phyloP scores from a whole-genome alignment of 176 grass and related monocot genomes.

The Raddia distichophylla region DNA sequence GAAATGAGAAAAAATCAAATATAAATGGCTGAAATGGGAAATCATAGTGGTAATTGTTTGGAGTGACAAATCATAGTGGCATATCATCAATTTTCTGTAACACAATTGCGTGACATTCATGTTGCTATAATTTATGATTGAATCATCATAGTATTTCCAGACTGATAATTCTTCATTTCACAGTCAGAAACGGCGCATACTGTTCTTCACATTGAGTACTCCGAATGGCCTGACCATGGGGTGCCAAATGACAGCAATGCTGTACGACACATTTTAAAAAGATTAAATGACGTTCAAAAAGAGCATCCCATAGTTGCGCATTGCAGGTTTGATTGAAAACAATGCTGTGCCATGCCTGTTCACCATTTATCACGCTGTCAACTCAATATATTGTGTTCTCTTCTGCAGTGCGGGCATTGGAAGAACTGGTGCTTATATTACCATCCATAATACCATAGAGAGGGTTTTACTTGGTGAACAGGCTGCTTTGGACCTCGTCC shows the following conservation, averaged over 20 bases:
- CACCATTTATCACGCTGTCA: not conserved
- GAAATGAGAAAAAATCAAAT: no score
- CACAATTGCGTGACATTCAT: not conserved
- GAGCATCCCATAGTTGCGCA: slow-evolving; percentile 74
- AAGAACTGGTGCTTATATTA: slow-evolving; percentile 85
- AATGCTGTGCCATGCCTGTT: not conserved
- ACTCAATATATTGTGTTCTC: slow-evolving; percentile 33
- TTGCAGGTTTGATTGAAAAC: slow-evolving; percentile 74
- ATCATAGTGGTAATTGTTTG: no score
- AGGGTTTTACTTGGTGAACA: slow-evolving; percentile 67
- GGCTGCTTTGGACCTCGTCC: slow-evolving; percentile 51
- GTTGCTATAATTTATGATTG: not conserved
- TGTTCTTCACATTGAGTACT: slow-evolving; percentile 84
- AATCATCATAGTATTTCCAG: not conserved
- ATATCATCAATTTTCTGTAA: not conserved
- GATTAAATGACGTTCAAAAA: slow-evolving; percentile 46
- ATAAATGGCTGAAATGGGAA: no score
- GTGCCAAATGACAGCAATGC: slow-evolving; percentile 56
- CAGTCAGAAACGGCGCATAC: slow-evolving; percentile 48
- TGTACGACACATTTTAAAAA: slow-evolving; percentile 71
- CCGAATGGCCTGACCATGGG: slow-evolving; percentile 95
- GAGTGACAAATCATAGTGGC: no score
- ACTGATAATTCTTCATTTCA: slow-evolving; percentile 29
- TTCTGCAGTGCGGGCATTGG: slow-evolving; percentile 87
- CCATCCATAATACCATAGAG: slow-evolving; percentile 84